These are phyloP conservation scores for Baeospora myosura DNA, from an alignment of 1,284 basidiomycete genomes.

Conservation along the genomic window DNA sequence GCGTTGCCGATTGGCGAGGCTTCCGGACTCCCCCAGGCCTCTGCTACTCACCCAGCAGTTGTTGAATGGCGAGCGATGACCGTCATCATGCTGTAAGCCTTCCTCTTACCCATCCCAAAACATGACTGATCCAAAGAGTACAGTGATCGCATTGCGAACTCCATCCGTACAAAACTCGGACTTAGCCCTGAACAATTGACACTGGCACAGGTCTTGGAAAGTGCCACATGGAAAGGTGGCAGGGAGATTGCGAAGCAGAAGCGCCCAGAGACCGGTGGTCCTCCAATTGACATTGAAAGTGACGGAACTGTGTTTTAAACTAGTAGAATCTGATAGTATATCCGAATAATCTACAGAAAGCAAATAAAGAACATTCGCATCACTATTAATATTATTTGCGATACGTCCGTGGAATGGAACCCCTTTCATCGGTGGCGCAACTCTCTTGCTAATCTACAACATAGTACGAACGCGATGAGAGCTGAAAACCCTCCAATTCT, in stretches of 20 bases:
- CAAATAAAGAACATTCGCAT: neutral
- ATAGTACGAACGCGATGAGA: slow-evolving; percentile 60
- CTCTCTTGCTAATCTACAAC: slow-evolving; percentile 58
- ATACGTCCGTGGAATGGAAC: neutral
- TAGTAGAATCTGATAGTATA: too few species aligned
- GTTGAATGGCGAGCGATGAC: slow-evolving; percentile 96
- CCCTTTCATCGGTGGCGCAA: slow-evolving; percentile 37
- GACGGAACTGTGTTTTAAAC: slow-evolving; percentile 77
- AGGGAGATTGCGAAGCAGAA: slow-evolving; percentile 82
- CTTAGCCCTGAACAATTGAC: slow-evolving; percentile 45
- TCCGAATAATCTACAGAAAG: neutral
- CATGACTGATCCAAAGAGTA: slow-evolving; percentile 1
- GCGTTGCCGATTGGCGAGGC: slow-evolving; percentile 38
- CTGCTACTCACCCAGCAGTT: slow-evolving; percentile 79
- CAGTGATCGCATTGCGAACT: slow-evolving; percentile 76
- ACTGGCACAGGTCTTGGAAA: slow-evolving; percentile 86
- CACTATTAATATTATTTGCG: neutral
- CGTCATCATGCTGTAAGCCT: slow-evolving; percentile 77
- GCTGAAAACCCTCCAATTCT: slow-evolving; percentile 75
- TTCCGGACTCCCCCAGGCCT: slow-evolving; percentile 53
- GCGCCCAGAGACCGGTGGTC: slow-evolving; percentile 69
- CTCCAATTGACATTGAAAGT: slow-evolving; percentile 82
- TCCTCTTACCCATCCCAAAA: slow-evolving; percentile 3
- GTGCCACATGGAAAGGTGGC: slow-evolving; percentile 93
- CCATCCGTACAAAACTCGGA: slow-evolving; percentile 56